phyloP scores from a whole-genome alignment of 306 rosid genomes.

The Lathyrus sativus region DNA sequence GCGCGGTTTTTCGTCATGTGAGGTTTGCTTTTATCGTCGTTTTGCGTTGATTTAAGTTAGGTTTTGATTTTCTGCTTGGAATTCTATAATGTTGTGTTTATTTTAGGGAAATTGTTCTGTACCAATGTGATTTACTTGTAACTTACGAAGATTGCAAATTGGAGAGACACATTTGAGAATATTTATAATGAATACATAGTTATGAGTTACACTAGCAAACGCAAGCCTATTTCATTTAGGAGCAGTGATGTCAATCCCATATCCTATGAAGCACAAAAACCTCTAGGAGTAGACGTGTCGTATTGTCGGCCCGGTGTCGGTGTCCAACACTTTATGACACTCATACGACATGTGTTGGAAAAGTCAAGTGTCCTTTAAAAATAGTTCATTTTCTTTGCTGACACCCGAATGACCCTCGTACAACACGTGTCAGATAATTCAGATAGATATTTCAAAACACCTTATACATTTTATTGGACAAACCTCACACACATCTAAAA shows the following conservation, averaged over 20 bases:
- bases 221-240: background rate
- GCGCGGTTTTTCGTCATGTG: slow-evolving; percentile 71
- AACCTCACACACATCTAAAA: too few species aligned
- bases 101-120: background rate
- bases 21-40: slow-evolving; percentile 46
- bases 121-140: background rate
- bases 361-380: too few species aligned
- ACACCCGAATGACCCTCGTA: too few species aligned
- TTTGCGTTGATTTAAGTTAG: background rate
- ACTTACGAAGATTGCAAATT: background rate
- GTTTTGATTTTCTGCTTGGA: background rate
- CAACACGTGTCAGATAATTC: too few species aligned
- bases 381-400: too few species aligned
- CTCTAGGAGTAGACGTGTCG: too few species aligned
- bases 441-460: too few species aligned
- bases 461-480: too few species aligned
- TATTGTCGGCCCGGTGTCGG: too few species aligned
- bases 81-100: background rate
- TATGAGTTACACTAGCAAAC: background rate
- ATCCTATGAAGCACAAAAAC: too few species aligned
- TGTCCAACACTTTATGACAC: too few species aligned
- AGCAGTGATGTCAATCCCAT: background rate
- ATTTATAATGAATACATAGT: background rate
- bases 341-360: too few species aligned
- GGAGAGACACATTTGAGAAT: background rate